Conservation (phyloP, 768 basidiomycete species). For the Lactarius deliciosus region DNA sequence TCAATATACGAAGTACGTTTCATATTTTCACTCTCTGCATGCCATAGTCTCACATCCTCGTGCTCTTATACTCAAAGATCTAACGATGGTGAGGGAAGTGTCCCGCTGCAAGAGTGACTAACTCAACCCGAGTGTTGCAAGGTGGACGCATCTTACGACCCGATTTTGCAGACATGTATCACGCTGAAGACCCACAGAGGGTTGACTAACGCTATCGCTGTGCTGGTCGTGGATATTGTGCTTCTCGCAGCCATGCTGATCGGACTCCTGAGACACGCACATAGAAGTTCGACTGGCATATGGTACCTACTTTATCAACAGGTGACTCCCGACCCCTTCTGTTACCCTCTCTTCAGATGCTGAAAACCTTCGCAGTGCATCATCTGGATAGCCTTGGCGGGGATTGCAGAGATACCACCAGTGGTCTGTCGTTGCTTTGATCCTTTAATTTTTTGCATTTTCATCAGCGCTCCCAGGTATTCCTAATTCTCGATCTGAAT, state of each 20-base stretch:
- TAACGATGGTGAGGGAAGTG: neutral
- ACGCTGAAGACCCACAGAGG: neutral
- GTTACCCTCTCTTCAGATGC: neutral
- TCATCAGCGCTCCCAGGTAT: conserved; percentile 4
- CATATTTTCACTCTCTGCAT: neutral
- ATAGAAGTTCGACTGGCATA: conserved; percentile 1
- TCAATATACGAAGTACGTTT: conserved; percentile 1
- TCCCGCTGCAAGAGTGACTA: neutral
- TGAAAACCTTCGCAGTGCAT: conserved; percentile 1
- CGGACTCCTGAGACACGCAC: neutral
- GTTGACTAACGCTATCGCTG: neutral
- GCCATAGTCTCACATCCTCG: neutral
- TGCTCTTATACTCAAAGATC: neutral
- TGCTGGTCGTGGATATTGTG: neutral
- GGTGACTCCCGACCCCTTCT: neutral
- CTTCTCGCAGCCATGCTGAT: neutral
- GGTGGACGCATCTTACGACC: neutral
- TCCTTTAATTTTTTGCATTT: neutral
- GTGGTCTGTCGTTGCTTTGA: neutral
- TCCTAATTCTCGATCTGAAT: conserved; percentile 16
- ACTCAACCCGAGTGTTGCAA: neutral
- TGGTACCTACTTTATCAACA: conserved; percentile 24
- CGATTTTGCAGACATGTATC: neutral
- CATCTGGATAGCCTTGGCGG: conserved; percentile 4
- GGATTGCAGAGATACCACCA: conserved; percentile 2